Conservation (phyloP, 345 rosid genomes). For the Adansonia digitata region DNA sequence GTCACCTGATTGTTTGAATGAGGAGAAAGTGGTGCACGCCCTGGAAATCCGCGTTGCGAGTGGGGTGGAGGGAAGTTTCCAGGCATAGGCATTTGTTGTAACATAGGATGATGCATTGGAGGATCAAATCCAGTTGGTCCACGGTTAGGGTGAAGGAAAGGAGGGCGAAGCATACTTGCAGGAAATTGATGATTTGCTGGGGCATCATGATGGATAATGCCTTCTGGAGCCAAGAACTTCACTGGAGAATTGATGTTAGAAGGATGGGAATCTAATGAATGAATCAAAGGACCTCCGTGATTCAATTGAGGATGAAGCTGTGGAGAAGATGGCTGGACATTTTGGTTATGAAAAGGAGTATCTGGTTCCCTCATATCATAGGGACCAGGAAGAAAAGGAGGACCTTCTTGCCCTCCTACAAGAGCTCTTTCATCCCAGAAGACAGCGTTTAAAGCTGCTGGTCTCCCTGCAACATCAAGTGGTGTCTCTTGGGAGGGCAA, state of each 20-base stretch:
- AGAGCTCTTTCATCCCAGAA: constrained; percentile 49
- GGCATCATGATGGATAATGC: constrained; percentile 46
- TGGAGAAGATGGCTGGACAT: constrained; percentile 37
- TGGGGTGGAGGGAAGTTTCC: constrained; percentile 59
- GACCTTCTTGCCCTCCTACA: constrained; percentile 48
- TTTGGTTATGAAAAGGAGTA: constrained; percentile 33
- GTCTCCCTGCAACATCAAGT: constrained; percentile 50
- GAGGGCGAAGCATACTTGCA: constrained; percentile 51
- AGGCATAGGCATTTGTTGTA: constrained; percentile 63
- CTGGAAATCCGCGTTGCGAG: constrained; percentile 48
- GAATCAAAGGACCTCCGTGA: constrained; percentile 44
- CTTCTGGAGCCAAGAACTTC: constrained; percentile 52
- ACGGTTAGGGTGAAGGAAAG: constrained; percentile 48
- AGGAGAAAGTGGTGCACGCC: constrained; percentile 36
- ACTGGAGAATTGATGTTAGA: constrained; percentile 50
- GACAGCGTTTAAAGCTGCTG: constrained; percentile 50
- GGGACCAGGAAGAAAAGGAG: constrained; percentile 44
- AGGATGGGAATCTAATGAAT: constrained; percentile 57
- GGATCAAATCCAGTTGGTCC: constrained; percentile 58
- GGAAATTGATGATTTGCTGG: constrained; percentile 49
- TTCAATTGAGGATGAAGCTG: constrained; percentile 56
- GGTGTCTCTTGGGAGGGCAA: constrained; percentile 32
- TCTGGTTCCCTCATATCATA: constrained; percentile 45
- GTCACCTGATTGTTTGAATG: constrained; percentile 53
- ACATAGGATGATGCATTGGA: constrained; percentile 44